A percentile compares a stretch with the other conserved stretches of the same genome.
Evolutionary conservation across 495 filamentous ascomycete species (phyloP).

Genomic region (Talaromyces nanjingensis): DNA sequence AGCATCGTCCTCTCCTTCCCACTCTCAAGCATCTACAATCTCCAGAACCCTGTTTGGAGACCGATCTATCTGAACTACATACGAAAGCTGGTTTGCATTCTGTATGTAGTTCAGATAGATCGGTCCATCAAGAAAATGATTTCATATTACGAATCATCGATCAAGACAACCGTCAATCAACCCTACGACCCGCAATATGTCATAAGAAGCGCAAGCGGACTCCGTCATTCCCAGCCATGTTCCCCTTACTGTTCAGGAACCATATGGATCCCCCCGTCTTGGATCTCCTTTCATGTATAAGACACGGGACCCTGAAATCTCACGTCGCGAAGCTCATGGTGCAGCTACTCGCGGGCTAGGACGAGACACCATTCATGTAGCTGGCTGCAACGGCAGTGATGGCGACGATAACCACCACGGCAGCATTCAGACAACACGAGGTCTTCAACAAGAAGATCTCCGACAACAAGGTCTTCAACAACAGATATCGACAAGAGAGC

Average conservation of each 20-base stretch:
- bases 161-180: neutral
- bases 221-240: no score
- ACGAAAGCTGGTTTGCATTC: neutral
- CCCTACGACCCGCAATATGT: neutral
- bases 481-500: no score
- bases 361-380: no score
- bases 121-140: neutral
- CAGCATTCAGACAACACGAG: no score
- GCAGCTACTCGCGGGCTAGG: conserved; percentile 19
- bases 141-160: neutral
- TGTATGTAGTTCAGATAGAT: neutral
- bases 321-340: conserved; percentile 23
- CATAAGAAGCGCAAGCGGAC: neutral
- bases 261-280: conserved; percentile 24
- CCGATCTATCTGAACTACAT: neutral
- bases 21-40: neutral
- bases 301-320: conserved; percentile 48
- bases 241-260: no score
- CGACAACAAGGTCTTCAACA: no score
- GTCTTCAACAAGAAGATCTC: no score
- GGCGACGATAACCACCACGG: no score
- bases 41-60: neutral
- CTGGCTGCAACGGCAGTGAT: no score
- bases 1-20: neutral
- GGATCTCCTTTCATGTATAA: conserved; percentile 52